Percentiles rank a stretch among this genome's conserved stretches.
phyloP scores from a whole-genome alignment of 2,329 filamentous ascomycete genomes.

The Allantophomopsis lycopodina region DNA sequence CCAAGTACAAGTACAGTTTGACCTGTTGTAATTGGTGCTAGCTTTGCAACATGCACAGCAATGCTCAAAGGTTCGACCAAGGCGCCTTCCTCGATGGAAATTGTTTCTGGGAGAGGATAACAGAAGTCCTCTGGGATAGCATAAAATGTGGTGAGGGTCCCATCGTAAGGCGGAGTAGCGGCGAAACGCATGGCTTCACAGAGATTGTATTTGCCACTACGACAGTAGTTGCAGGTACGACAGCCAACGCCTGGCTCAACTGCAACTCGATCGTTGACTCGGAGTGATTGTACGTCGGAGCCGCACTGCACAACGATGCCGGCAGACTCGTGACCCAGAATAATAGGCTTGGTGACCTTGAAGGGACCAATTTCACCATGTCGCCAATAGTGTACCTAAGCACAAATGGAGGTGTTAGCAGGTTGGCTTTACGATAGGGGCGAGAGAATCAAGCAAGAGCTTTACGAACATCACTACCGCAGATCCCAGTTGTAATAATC shows the following conservation, averaged over 20 bases:
- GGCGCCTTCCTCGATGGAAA: conserved; percentile 16
- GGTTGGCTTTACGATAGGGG: no score
- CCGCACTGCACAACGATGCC: conserved; percentile 27
- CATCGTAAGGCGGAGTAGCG: conserved; percentile 23
- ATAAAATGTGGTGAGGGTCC: conserved; percentile 23
- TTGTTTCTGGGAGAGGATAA: conserved; percentile 20
- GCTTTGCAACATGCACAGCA: conserved; percentile 28
- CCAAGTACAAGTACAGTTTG: conserved; percentile 33
- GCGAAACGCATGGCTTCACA: conserved; percentile 25
- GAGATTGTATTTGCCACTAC: conserved; percentile 24
- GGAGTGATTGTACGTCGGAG: conserved; percentile 24
- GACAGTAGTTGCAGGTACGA: conserved; percentile 21
- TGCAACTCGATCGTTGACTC: conserved; percentile 29
- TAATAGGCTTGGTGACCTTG: conserved; percentile 26
- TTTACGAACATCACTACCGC: conserved; percentile 36
- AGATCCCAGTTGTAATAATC: conserved; percentile 36
- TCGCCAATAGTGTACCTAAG: conserved; percentile 25
- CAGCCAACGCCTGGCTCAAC: conserved; percentile 34
- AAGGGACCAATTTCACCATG: conserved; percentile 32
- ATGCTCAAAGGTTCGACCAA: conserved; percentile 33
- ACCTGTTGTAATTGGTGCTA: conserved; percentile 23
- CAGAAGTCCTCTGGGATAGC: conserved; percentile 22
- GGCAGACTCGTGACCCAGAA: conserved; percentile 31
- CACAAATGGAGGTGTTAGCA: no score
- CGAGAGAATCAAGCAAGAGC: no score